Percentiles rank a stretch among this genome's conserved stretches.
Conservation (phyloP, 2,329 filamentous ascomycete genomes). For the Sarocladiaceae sp. region DNA sequence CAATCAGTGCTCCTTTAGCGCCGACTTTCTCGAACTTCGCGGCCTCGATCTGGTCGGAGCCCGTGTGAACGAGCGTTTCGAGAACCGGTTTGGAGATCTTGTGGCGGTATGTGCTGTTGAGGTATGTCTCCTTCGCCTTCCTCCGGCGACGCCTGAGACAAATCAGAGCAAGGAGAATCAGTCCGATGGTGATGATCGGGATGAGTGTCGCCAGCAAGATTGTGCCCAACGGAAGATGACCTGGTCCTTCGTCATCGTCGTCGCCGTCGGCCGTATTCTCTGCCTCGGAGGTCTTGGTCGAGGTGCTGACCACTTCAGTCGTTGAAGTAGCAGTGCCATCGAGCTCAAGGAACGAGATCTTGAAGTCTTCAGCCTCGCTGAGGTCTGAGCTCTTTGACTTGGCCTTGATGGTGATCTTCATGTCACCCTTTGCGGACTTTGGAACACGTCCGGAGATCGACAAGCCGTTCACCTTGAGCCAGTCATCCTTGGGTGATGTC, state of each 20-base stretch:
- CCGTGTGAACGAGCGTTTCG: slow-evolving; percentile 23
- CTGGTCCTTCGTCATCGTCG: slow-evolving; percentile 11
- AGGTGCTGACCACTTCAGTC: slow-evolving; percentile 12
- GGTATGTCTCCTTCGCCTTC: slow-evolving; percentile 21
- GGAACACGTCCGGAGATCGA: slow-evolving; percentile 39
- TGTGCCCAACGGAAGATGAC: slow-evolving; percentile 24
- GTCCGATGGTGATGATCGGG: slow-evolving; percentile 32
- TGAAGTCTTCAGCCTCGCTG: slow-evolving; percentile 33
- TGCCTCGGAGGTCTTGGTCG: slow-evolving; percentile 13
- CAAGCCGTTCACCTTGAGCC: slow-evolving; percentile 37
- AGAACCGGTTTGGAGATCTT: slow-evolving; percentile 29
- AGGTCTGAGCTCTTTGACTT: slow-evolving; percentile 27
- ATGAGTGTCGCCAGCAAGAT: slow-evolving; percentile 41
- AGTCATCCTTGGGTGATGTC: slow-evolving; percentile 32
- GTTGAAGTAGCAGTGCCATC: slow-evolving; percentile 20
- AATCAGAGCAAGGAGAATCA: slow-evolving; percentile 27
- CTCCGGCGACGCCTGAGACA: slow-evolving; percentile 29
- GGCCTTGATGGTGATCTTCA: slow-evolving; percentile 27
- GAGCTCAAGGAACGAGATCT: slow-evolving; percentile 27
- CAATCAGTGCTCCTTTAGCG: not conserved
- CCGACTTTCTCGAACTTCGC: not conserved
- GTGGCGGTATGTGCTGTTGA: slow-evolving; percentile 23
- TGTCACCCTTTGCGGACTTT: slow-evolving; percentile 24
- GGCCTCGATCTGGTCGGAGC: slow-evolving; percentile 15
- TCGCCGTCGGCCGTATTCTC: slow-evolving; percentile 15